Evolutionary conservation across 1,284 basidiomycete genomes (phyloP), one percentile per base, ranked within the genome.

Genomic region (Rhodotorula sp.): DNA sequence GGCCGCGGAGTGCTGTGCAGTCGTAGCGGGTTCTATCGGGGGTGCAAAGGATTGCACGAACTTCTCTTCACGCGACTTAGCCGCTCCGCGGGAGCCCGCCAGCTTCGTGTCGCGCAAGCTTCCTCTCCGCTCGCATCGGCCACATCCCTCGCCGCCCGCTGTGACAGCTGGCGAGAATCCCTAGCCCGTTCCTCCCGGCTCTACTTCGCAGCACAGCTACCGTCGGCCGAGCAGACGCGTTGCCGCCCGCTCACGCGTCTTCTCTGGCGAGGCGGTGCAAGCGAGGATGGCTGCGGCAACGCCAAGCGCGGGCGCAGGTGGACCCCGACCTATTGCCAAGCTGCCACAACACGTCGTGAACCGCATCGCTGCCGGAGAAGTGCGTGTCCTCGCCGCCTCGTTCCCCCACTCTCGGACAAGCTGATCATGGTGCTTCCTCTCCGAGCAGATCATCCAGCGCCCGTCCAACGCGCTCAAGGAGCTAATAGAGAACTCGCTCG

Each of bases 401-500:
- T 8, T 27, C 45, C 21, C 34, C 17, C 17, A 34, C 10, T 45
- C 14, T 17, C n/a, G 19, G 9, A 13, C 27, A 9, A 8, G 21
- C 44, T 25, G 41, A 52, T n/a, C 34, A 34, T 34, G 34, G 3
- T 14, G 16, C 34, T 8, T 25, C 10, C 14, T 17, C 19, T 14
- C 8, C n/a, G 17, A 7, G 23, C 78, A 97, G 93, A 95, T 99
- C 79, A 98, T 99, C 73, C 96, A 98, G 72, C 85, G 97, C 46
- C 97, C 97, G 0, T 88, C 92, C 14, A 98, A 96, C 75, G 97
- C 97, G 1, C 86, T 99, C 72, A 99, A 99, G 81, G 97, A 99
- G 82, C 85, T 99, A 2, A 84, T 99, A 34, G 97, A 99, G 82
- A 99, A 99, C 79, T 88, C 90, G 27, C 86, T 99, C 46, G 97